Evolutionary conservation across 306 rosid species (phyloP).

Genomic region (Comarum palustre): DNA sequence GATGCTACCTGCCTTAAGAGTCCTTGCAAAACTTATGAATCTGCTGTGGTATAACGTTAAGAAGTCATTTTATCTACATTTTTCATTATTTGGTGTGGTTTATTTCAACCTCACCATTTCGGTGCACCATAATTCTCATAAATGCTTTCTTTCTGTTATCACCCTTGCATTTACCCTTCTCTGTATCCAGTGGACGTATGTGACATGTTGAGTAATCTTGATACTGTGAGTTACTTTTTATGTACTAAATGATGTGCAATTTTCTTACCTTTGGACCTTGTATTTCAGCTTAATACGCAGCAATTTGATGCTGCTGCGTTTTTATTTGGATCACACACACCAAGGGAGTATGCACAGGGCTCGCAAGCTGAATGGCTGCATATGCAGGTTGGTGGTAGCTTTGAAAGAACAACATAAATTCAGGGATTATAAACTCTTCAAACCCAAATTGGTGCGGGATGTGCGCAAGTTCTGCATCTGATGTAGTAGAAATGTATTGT

Average conservation of each 20-base stretch:
- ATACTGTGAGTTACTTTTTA: neutral
- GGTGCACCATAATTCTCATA: neutral
- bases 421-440: constrained; percentile 21
- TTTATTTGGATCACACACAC: constrained; percentile 65
- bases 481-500: constrained; percentile 30
- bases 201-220: neutral
- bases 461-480: constrained; percentile 23
- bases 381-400: constrained; percentile 80
- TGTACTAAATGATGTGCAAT: neutral
- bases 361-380: constrained; percentile 78
- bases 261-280: constrained; percentile 31
- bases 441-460: constrained; percentile 18
- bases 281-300: constrained; percentile 54
- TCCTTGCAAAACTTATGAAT: neutral
- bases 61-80: too few species aligned
- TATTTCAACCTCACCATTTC: neutral
- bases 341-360: constrained; percentile 59
- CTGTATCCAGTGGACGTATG: neutral
- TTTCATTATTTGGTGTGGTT: neutral
- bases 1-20: neutral
- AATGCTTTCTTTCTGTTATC: neutral
- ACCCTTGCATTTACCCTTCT: neutral
- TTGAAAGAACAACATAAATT: constrained; percentile 55
- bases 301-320: constrained; percentile 65
- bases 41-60: too few species aligned